Conservation (phyloP, 2,329 filamentous ascomycete genomes). For the Cladosporium sphaerospermum region DNA sequence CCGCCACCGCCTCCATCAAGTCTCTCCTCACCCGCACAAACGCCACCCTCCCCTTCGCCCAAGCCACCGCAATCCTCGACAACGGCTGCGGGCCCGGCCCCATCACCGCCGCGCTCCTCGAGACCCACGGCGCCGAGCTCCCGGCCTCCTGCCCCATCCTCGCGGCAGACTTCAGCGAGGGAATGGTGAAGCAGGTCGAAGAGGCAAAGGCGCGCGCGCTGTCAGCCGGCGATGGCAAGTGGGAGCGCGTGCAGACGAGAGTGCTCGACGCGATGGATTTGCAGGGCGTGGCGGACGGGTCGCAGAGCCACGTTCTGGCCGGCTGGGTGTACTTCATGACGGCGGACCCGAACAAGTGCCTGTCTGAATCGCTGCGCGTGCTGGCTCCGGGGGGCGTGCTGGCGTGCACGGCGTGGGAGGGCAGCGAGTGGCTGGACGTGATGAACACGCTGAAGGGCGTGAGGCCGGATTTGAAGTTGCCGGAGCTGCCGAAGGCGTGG, state of each 20-base stretch:
- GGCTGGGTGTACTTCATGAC: slow-evolving; percentile 30
- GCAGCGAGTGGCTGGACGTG: slow-evolving; percentile 24
- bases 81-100: slow-evolving; percentile 29
- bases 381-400: slow-evolving; percentile 22
- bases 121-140: slow-evolving; percentile 18
- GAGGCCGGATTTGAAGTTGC: slow-evolving; percentile 17
- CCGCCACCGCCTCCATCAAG: slow-evolving; percentile 17
- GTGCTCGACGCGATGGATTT: slow-evolving; percentile 26
- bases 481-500: slow-evolving; percentile 23
- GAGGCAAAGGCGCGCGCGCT: slow-evolving; percentile 7
- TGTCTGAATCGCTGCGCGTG: slow-evolving; percentile 22
- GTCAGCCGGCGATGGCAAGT: slow-evolving; percentile 2
- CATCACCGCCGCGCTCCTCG: slow-evolving; percentile 21
- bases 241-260: slow-evolving; percentile 19
- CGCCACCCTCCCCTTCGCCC: slow-evolving; percentile 20
- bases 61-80: slow-evolving; percentile 27
- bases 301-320: slow-evolving; percentile 26
- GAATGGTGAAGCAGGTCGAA: slow-evolving; percentile 25
- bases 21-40: slow-evolving; percentile 23
- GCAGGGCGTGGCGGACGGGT: slow-evolving; percentile 16
- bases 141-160: slow-evolving; percentile 17
- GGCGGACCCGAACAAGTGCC: slow-evolving; percentile 20
- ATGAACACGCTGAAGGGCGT: slow-evolving; percentile 19
- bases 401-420: slow-evolving; percentile 24
- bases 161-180: slow-evolving; percentile 26